These are phyloP conservation scores for Mycena vulgaris DNA, from an alignment of 768 basidiomycete genomes.

Conservation along the genomic window DNA sequence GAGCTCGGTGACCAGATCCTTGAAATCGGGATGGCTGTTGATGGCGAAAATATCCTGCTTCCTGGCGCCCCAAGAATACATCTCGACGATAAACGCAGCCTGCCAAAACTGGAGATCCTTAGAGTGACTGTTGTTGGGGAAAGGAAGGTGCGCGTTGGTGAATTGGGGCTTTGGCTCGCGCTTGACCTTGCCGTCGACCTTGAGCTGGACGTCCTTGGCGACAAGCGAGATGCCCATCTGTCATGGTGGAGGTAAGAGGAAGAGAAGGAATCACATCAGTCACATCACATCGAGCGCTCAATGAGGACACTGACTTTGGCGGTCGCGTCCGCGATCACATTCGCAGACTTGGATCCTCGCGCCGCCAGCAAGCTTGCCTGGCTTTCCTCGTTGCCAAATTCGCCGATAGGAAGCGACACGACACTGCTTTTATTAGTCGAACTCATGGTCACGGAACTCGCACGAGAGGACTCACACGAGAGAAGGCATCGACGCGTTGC, in stretches of 20 bases:
- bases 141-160: not conserved
- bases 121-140: not conserved
- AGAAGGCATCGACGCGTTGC: no score
- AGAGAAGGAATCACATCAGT: no score
- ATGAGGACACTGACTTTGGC: not conserved
- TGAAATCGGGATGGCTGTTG: not conserved
- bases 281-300: no score
- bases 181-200: not conserved
- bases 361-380: not conserved
- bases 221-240: conserved; percentile 12
- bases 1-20: not conserved
- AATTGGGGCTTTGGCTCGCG: not conserved
- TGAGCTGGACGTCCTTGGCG: not conserved
- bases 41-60: not conserved
- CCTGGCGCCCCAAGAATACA: not conserved
- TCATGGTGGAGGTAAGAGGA: not conserved
- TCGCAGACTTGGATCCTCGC: not conserved
- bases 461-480: not conserved
- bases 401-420: not conserved
- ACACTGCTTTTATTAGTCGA: not conserved
- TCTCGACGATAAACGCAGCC: not conserved
- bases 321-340: not conserved
- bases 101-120: not conserved
- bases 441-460: not conserved
- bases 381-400: not conserved